These are phyloP conservation scores for Phytophthora quininea DNA, from an alignment of 352 stramenopile species.

Conservation along the genomic window DNA sequence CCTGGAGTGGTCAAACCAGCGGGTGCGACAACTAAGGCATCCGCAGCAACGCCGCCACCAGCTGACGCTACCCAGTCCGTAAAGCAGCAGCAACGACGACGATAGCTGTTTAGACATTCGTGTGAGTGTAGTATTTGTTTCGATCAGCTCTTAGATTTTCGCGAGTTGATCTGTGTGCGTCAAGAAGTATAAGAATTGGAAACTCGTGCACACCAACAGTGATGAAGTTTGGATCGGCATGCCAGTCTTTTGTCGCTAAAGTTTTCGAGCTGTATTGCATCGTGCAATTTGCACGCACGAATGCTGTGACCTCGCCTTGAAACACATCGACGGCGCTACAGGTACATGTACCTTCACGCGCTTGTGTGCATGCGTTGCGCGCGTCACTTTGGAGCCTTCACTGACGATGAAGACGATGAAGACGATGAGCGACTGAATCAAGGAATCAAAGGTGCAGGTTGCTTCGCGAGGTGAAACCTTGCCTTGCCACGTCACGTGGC, in stretches of 20 bases:
- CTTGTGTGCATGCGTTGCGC: neutral
- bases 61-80: slow-evolving; percentile 19
- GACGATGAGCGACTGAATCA: neutral
- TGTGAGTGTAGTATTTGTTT: neutral
- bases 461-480: neutral
- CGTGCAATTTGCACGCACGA: too few species aligned
- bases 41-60: slow-evolving; percentile 1
- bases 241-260: too few species aligned
- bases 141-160: neutral
- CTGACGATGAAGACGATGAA: neutral
- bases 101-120: neutral
- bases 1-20: slow-evolving; percentile 26
- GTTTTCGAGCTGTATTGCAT: too few species aligned
- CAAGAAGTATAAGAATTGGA: too few species aligned
- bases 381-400: neutral
- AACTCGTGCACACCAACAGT: too few species aligned
- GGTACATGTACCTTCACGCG: too few species aligned
- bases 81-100: slow-evolving; percentile 10
- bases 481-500: neutral
- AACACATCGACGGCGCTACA: too few species aligned
- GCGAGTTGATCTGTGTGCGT: neutral
- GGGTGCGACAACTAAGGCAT: neutral
- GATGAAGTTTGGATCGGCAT: too few species aligned
- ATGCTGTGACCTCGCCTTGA: too few species aligned
- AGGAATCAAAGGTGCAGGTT: neutral